Evolutionary conservation across 31 red algal species (phyloP).

Genomic region (Bonnemaisonia californica): DNA sequence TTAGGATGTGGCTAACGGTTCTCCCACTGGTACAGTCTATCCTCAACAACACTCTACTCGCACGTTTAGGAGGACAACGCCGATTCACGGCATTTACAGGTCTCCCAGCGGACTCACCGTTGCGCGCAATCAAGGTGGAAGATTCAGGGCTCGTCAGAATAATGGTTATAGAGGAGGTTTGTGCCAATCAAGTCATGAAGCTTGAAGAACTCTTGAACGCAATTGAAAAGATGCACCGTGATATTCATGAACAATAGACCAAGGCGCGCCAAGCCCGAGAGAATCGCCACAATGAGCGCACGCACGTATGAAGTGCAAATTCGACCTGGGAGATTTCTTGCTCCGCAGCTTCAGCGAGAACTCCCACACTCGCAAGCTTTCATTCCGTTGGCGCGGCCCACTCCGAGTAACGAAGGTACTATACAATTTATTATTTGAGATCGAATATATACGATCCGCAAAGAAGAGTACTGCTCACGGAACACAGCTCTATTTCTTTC

Average conservation of each 20-base stretch:
- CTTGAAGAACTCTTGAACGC: not conserved
- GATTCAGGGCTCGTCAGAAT: not conserved
- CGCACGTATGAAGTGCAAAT: not conserved
- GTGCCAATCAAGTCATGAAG: not conserved
- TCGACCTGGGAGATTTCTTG: constrained; percentile 20
- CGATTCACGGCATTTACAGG: not conserved
- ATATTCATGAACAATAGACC: not conserved
- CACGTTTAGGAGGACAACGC: not conserved
- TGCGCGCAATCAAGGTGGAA: not conserved
- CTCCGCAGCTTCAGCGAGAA: not conserved
- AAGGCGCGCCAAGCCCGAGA: constrained; percentile 1
- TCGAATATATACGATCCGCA: constrained; percentile 5
- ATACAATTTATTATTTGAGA: constrained; percentile 8
- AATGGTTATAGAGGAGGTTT: not conserved
- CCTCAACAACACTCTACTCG: constrained; percentile 17
- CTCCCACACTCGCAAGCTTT: not conserved
- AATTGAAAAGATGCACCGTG: constrained; percentile 11
- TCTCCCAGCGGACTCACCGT: not conserved
- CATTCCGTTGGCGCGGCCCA: constrained; percentile 1
- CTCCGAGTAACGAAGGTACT: not conserved
- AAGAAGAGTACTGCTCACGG: not conserved
- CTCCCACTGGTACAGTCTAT: constrained; percentile 22
- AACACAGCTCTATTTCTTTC: constrained; percentile 11
- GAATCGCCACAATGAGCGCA: constrained; percentile 5
- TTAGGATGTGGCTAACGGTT: constrained; percentile 14